Base-by-base conservation (phyloP, 257 asterid species). In the Orobanche coerulescens region DNA sequence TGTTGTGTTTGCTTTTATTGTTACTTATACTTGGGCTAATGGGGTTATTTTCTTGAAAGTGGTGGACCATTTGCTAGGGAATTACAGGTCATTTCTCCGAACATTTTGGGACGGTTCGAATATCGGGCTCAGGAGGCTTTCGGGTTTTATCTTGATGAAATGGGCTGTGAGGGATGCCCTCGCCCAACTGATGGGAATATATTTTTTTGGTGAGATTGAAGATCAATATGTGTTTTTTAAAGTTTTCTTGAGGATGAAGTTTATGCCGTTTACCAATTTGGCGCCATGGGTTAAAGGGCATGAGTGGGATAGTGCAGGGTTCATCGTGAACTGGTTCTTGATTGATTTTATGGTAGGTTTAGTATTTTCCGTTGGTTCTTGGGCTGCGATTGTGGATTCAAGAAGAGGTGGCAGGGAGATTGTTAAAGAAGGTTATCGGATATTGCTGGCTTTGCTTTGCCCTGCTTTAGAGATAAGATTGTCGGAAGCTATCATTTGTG, bases 121-220 rank as follows among this genome's bases (percentile, higher is more conserved):
- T 66, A 33, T 85, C 3, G 94, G 94, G 66, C 58, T 78, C 28
- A 78, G 71, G 68, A 78, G 87, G 75, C 73, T 82, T 16, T 78
- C 85, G 4, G 90, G 90, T 34, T 78, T 82, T 65, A 76, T 85
- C 19, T 50, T 85, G 68, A 74, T 85, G 87, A 78, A 79, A 59
- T 85, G 94, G 87, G 94, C 87, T 1, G 83, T 85, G 28, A 76
- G 81, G 70, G 87, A 85, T 58, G 84, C 90, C 2, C 61, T 85
- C 42, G 83, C 85, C 3, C 87, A 82, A 76, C 48, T 85, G 31
- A 48, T 80, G 75, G 85, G 90, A 3, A 73, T 80, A 7, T 78
- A 58, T 58, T 73, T 78, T 61, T 83, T 80, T 34, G 82, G 84
- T 19, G 86, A 75, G 59, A 74, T 80, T 34, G 81, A 83, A 28